Evolutionary conservation across 495 filamentous ascomycete species (phyloP), one percentile per base, ranked within the genome.

Genomic region (Chaetomidium leptoderma): DNA sequence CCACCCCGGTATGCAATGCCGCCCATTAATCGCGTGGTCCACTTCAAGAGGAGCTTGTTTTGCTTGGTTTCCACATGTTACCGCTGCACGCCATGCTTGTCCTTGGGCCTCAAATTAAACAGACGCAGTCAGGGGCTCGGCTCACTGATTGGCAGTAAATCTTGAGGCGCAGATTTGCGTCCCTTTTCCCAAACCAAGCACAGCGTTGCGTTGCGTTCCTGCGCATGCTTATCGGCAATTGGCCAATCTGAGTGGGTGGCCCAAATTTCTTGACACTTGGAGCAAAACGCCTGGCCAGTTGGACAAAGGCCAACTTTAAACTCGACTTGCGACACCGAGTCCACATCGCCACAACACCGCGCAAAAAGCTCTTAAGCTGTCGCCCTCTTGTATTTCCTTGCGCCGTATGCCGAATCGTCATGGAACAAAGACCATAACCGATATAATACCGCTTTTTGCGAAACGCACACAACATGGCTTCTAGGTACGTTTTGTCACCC

Each of bases 231-330:
- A 11, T 44, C 58, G 32, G 40, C 52, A 50, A 64, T 61, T 59
- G 58, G 55, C 58, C 64, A 64, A 62, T 66, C 51, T 60, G 27
- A n/a, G 29, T 36, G 27, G n/a, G n/a, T n/a, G n/a, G n/a, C 40
- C 33, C 63, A 43, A 62, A 65, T 53, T 60, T 62, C 58, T 55
- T 55, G 61, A 60, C 61, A 63, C 56, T 43, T 55, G 61, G 46
- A 54, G 29, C 32, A 6, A 48, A 54, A 55, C 10, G 36, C 24
- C 44, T 61, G 57, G 61, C 48, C 49, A 21, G 21, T 29, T 40
- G 44, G 53, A 48, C 55, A 58, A 51, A 58, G 47, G 26, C 8
- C 37, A 29, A 26, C 11, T 27, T 32, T 29, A 17, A 40, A 30
- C 35, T 43, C 11, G 26, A 21, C 54, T 50, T 57, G 54, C 29